phyloP scores from a whole-genome alignment of 2,329 filamentous ascomycete species.

The Exophiala xenobiotica region DNA sequence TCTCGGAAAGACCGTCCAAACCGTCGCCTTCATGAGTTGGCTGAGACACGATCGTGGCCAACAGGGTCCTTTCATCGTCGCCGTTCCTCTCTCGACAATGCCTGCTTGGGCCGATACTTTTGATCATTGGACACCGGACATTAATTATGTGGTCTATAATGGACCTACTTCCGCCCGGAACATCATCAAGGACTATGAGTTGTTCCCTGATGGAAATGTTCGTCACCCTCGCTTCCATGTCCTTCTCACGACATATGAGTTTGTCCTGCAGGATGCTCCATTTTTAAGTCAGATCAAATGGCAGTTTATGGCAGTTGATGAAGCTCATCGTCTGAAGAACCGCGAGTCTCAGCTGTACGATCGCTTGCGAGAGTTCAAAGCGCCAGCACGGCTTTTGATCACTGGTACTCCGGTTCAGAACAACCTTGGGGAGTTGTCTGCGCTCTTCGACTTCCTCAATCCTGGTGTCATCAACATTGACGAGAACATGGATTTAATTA shows the following conservation, averaged over 20 bases:
- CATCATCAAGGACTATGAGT: constrained; percentile 86
- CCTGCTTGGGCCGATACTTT: constrained; percentile 98
- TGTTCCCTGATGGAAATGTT: constrained; percentile 80
- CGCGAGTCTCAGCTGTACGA: constrained; percentile 89
- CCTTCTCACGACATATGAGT: constrained; percentile 96
- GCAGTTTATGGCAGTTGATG: constrained; percentile 95
- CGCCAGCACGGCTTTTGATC: constrained; percentile 86
- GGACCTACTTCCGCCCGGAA: constrained; percentile 82
- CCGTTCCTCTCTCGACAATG: constrained; percentile 96
- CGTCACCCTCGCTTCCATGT: constrained; percentile 95
- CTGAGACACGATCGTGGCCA: constrained; percentile 84
- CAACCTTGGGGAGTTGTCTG: constrained; percentile 86
- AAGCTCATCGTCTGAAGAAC: constrained; percentile 96
- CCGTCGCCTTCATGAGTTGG: constrained; percentile 96
- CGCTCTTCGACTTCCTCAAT: constrained; percentile 93
- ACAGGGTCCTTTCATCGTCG: constrained; percentile 91
- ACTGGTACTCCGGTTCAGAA: constrained; percentile 98
- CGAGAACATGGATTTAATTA: constrained; percentile 81
- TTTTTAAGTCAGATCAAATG: constrained; percentile 91
- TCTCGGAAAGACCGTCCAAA: constrained; percentile 96
- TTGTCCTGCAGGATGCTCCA: constrained; percentile 79
- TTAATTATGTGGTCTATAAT: constrained; percentile 96
- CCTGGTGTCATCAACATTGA: constrained; percentile 92
- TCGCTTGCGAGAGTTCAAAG: constrained; percentile 79
- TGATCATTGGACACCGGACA: constrained; percentile 89